Conservation (phyloP, 164 flowering plant genomes). For the Houttuynia cordata region DNA sequence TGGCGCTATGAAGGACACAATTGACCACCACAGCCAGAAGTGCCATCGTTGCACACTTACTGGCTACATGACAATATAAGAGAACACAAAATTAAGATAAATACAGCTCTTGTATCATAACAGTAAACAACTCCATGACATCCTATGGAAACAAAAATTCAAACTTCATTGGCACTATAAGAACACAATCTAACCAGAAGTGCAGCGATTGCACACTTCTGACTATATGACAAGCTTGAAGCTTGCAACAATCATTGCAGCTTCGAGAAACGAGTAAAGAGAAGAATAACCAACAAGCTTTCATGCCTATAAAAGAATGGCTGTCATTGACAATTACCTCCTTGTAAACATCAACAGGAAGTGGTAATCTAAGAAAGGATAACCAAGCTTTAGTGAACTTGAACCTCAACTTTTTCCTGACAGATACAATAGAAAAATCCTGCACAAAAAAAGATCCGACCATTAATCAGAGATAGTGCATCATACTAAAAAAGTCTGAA, state of each 20-base stretch:
- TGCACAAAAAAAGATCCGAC: neutral
- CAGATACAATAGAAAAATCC: conserved; percentile 2
- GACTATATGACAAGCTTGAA: no score
- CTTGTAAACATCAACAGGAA: conserved; percentile 85
- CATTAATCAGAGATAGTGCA: no score
- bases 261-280: no score
- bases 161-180: no score
- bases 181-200: no score
- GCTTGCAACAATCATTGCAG: no score
- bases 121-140: no score
- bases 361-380: conserved; percentile 69
- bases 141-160: neutral
- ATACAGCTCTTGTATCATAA: neutral
- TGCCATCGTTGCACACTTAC: no score
- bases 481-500: neutral
- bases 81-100: neutral
- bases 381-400: conserved; percentile 88
- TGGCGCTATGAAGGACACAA: no score
- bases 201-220: no score
- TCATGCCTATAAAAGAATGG: neutral
- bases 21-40: no score
- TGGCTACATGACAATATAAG: no score
- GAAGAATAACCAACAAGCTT: neutral
- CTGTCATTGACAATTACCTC: conserved; percentile 39
- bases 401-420: conserved; percentile 55